Conservation (phyloP, 306 rosid genomes). For the Cucurbita ficifolia region DNA sequence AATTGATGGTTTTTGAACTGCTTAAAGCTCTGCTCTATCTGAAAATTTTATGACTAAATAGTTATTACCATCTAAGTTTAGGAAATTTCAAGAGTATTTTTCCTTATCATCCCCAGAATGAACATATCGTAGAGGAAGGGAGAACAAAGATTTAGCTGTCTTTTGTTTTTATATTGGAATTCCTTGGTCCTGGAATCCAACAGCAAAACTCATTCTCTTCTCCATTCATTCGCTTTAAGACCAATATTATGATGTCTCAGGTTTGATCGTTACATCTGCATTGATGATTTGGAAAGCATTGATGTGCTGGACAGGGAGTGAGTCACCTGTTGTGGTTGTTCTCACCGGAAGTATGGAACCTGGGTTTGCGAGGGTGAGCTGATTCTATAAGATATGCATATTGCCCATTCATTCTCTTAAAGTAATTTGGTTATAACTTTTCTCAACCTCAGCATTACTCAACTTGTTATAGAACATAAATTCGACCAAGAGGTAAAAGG, state of each 20-base stretch:
- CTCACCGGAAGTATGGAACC: slow-evolving; percentile 88
- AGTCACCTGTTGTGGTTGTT: slow-evolving; percentile 73
- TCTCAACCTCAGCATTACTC: not conserved
- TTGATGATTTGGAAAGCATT: slow-evolving; percentile 65
- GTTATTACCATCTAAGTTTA: not conserved
- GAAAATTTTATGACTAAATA: not conserved
- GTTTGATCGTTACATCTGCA: slow-evolving; percentile 49
- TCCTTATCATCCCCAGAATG: not conserved
- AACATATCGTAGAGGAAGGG: not conserved
- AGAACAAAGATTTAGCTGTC: not conserved
- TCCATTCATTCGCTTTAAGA: not conserved
- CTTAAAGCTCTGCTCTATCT: not conserved
- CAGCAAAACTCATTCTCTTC: not conserved
- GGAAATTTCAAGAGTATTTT: not conserved
- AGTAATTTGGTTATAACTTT: not conserved
- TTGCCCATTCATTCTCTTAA: not conserved
- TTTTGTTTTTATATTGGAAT: not conserved
- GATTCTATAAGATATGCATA: not conserved
- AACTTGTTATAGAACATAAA: too few species aligned
- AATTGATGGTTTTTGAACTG: not conserved
- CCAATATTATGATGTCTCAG: slow-evolving; percentile 15
- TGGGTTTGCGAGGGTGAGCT: slow-evolving; percentile 59
- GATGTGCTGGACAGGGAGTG: slow-evolving; percentile 53
- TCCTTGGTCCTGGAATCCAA: not conserved
- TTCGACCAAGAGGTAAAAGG: too few species aligned